Conservation (phyloP, 306 rosid species). For the Ammopiptanthus mongolicus region DNA sequence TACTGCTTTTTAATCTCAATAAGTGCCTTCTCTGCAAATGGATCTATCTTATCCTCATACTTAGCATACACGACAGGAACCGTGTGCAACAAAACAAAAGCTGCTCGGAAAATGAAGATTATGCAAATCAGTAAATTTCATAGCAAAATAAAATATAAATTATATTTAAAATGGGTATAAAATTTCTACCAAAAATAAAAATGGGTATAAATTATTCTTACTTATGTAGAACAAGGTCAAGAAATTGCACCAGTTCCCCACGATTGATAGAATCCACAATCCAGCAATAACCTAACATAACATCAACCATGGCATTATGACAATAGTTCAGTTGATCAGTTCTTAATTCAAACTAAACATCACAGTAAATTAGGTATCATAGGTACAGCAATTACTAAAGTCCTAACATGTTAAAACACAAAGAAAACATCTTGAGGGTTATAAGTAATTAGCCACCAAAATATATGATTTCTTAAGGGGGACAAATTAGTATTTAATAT, state of each 20-base stretch:
- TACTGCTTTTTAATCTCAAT: constrained; percentile 69
- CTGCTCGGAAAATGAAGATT: constrained; percentile 38
- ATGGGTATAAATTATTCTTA: constrained; percentile 25
- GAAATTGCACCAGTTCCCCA: constrained; percentile 77
- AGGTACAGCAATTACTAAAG: background rate
- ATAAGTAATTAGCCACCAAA: background rate
- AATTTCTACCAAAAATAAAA: too few relatives aligned
- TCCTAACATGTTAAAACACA: background rate
- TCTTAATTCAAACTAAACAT: background rate
- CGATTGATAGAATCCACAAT: constrained; percentile 72
- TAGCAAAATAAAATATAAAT: too few relatives aligned
- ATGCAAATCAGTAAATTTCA: background rate
- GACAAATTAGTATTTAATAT: background rate
- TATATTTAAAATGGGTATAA: background rate
- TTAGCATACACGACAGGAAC: constrained; percentile 77
- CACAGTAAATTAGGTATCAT: background rate
- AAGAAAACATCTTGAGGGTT: background rate
- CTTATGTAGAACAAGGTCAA: constrained; percentile 82
- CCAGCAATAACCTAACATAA: constrained; percentile 57
- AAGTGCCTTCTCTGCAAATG: constrained; percentile 58
- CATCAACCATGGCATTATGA: background rate
- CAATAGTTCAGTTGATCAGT: constrained; percentile 8
- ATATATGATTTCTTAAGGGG: background rate
- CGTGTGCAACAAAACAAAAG: constrained; percentile 64
- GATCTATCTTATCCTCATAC: constrained; percentile 62